Evolutionary conservation across 176 grass and related monocot genomes (phyloP).

Genomic region (Urochloa ruziziensis): DNA sequence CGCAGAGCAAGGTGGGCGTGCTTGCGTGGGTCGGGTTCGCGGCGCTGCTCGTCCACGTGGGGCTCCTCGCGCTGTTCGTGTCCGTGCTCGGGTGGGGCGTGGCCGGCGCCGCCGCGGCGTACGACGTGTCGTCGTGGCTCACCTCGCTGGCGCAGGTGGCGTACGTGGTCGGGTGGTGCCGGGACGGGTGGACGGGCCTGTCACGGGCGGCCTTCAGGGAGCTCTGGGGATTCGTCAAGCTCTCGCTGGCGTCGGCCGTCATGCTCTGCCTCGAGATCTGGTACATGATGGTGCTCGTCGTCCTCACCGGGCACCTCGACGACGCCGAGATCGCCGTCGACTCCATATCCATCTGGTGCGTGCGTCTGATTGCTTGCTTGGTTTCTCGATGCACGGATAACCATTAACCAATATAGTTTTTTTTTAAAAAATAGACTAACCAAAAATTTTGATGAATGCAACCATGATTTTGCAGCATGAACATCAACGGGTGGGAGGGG

Average conservation of each 20-base stretch:
- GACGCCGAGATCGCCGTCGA: slow-evolving; percentile 82
- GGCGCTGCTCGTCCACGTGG: slow-evolving; percentile 54
- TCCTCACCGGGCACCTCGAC: slow-evolving; percentile 85
- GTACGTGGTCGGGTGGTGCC: slow-evolving; percentile 61
- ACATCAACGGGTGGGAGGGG: slow-evolving; percentile 85
- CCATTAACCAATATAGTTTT: too few species aligned
- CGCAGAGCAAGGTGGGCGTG: slow-evolving; percentile 75
- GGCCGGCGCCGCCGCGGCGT: slow-evolving; percentile 59
- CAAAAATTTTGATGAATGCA: too few species aligned
- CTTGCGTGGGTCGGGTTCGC: slow-evolving; percentile 66
- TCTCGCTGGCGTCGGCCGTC: slow-evolving; percentile 67
- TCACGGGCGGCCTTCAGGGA: slow-evolving; percentile 48
- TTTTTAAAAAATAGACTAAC: too few species aligned
- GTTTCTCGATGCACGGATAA: too few species aligned
- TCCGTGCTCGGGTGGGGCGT: slow-evolving; percentile 55
- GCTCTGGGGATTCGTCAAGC: slow-evolving; percentile 66
- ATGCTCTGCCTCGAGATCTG: slow-evolving; percentile 94
- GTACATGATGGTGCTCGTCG: slow-evolving; percentile 95
- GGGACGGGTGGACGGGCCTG: slow-evolving; percentile 66
- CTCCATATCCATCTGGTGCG: slow-evolving; percentile 83
- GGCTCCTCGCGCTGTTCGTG: slow-evolving; percentile 52
- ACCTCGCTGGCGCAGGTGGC: slow-evolving; percentile 53
- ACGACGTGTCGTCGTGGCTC: slow-evolving; percentile 54
- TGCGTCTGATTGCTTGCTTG: background rate
- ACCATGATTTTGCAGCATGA: too few species aligned